phyloP scores from a whole-genome alignment of 2,329 filamentous ascomycete species.

The Clarireedia monteithiana region DNA sequence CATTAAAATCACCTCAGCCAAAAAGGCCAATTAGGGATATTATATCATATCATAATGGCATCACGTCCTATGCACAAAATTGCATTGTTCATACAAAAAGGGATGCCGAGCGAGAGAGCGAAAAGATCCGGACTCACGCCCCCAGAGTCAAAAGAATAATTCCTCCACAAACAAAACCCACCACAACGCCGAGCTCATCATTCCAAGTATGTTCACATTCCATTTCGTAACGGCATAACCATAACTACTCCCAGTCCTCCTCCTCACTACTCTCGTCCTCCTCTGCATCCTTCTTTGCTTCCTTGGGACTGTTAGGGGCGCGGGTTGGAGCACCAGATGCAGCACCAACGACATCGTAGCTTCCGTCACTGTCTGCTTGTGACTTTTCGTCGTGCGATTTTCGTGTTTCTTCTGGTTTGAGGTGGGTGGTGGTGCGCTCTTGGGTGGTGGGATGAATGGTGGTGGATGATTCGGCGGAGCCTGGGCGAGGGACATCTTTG shows the following conservation, averaged over 20 bases:
- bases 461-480: conserved; percentile 48
- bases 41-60: no score
- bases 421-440: conserved; percentile 22
- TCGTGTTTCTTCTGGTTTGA: conserved; percentile 59
- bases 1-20: no score
- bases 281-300: conserved; percentile 37
- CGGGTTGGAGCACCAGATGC: conserved; percentile 70
- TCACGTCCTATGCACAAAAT: no score
- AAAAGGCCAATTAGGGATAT: no score
- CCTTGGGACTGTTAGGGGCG: conserved; percentile 61
- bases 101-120: not conserved
- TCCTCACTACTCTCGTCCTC: conserved; percentile 57
- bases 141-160: not conserved
- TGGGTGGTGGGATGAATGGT: conserved; percentile 49
- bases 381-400: conserved; percentile 84
- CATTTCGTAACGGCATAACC: not conserved
- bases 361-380: conserved; percentile 86
- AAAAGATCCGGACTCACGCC: not conserved
- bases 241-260: conserved; percentile 64
- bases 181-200: conserved; percentile 13
- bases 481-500: conserved; percentile 34
- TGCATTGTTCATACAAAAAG: no score
- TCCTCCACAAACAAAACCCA: not conserved
- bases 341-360: conserved; percentile 86
- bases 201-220: not conserved